phyloP scores from a whole-genome alignment of 371 early-diverging fungal genomes.

The Mortierella sp. region DNA sequence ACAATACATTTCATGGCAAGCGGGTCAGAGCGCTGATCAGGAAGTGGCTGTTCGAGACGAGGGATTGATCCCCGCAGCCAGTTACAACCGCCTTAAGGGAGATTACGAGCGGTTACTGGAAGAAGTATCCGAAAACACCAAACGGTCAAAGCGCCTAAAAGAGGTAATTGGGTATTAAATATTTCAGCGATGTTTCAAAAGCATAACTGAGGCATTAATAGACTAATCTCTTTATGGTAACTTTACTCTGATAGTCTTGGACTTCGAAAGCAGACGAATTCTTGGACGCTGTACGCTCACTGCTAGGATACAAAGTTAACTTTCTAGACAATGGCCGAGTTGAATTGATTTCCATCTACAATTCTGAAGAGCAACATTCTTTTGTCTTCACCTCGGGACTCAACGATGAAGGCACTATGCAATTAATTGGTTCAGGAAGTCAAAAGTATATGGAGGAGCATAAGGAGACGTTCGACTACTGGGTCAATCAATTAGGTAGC shows the following conservation, averaged over 20 bases:
- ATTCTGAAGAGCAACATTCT: constrained; percentile 64
- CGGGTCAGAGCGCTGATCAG: constrained; percentile 18
- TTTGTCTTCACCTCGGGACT: constrained; percentile 76
- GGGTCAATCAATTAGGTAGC: constrained; percentile 73
- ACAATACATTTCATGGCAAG: background rate
- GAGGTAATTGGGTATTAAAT: constrained; percentile 58
- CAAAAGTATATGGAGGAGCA: constrained; percentile 68
- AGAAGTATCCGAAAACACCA: constrained; percentile 65
- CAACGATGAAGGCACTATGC: constrained; percentile 70
- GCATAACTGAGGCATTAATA: background rate
- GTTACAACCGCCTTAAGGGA: constrained; percentile 66
- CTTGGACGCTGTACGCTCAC: constrained; percentile 71
- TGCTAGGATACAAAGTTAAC: constrained; percentile 84
- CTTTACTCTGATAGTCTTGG: constrained; percentile 60
- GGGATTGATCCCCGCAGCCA: constrained; percentile 64
- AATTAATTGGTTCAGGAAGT: constrained; percentile 73
- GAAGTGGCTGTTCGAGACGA: constrained; percentile 14
- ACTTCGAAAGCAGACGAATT: constrained; percentile 73
- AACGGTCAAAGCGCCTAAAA: constrained; percentile 74
- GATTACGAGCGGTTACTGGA: constrained; percentile 64
- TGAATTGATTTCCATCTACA: constrained; percentile 76
- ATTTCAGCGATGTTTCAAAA: background rate
- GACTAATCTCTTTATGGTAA: background rate
- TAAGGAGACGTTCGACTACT: constrained; percentile 67
- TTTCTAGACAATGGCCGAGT: constrained; percentile 78